Evolutionary conservation across 768 basidiomycete genomes (phyloP).

Genomic region (Collybiopsis luxurians): DNA sequence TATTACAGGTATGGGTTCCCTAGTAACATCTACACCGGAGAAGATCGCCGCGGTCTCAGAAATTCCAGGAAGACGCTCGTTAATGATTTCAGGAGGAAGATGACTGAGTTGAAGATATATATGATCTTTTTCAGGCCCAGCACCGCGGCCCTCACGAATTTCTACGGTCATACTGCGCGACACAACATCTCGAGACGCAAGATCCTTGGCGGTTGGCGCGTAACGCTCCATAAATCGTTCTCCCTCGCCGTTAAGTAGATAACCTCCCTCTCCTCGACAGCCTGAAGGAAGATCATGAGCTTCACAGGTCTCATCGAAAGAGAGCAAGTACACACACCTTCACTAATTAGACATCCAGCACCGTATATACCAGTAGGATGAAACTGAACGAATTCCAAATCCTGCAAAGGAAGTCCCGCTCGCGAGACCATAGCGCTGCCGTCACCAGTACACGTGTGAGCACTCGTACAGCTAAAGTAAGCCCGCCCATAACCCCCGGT

Average conservation of each 20-base stretch:
- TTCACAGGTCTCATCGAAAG: background rate
- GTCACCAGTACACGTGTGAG: constrained; percentile 98
- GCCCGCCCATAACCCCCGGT: constrained; percentile 98
- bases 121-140: constrained; percentile 98
- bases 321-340: constrained; percentile 52
- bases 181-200: constrained; percentile 98
- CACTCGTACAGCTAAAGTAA: constrained; percentile 98
- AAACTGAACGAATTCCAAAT: constrained; percentile 99
- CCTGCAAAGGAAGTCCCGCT: constrained; percentile 95
- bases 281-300: constrained; percentile 42
- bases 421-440: constrained; percentile 98
- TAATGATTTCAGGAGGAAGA: constrained; percentile 91
- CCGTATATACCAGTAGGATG: constrained; percentile 99
- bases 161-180: constrained; percentile 99
- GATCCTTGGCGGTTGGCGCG: constrained; percentile 98
- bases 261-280: constrained; percentile 98
- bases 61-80: constrained; percentile 97
- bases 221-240: constrained; percentile 99
- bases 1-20: constrained; percentile 97
- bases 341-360: constrained; percentile 97
- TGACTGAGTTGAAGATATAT: constrained; percentile 96
- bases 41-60: constrained; percentile 99
- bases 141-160: constrained; percentile 97
- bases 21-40: constrained; percentile 97
- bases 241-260: constrained; percentile 96